Evolutionary conservation across 768 basidiomycete species (phyloP).

Genomic region (Filobasidium wieringae): DNA sequence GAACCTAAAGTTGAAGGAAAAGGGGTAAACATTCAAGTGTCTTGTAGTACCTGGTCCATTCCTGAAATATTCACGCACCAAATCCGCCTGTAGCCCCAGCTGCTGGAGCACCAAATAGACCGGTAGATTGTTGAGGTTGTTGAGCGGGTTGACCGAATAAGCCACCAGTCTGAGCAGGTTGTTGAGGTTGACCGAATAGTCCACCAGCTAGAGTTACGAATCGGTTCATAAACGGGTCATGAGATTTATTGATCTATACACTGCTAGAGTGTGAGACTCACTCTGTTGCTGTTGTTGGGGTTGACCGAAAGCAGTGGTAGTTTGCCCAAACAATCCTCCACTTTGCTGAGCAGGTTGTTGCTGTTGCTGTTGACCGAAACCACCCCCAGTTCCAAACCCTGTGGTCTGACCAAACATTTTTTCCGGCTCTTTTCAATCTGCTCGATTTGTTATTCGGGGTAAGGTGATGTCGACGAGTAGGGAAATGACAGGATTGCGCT

Average conservation of each 20-base stretch:
- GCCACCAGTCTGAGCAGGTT: slow-evolving; percentile 14
- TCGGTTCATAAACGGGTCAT: neutral
- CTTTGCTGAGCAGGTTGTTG: slow-evolving; percentile 13
- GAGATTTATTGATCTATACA: neutral
- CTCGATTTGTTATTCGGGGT: too few species aligned
- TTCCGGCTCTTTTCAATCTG: too few species aligned
- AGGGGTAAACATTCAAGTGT: neutral
- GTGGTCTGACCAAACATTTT: neutral
- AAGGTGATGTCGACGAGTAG: too few species aligned
- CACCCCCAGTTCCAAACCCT: slow-evolving; percentile 14
- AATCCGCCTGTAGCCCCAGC: neutral
- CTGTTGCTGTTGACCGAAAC: slow-evolving; percentile 39
- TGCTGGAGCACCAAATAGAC: slow-evolving; percentile 2
- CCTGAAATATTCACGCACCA: neutral
- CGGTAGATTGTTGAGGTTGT: neutral
- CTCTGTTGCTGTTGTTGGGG: slow-evolving; percentile 22
- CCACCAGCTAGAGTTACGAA: slow-evolving; percentile 2
- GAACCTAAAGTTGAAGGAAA: neutral
- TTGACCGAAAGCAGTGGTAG: slow-evolving; percentile 3
- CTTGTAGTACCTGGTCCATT: too few species aligned
- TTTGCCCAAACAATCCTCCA: slow-evolving; percentile 32
- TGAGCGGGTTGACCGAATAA: slow-evolving; percentile 29
- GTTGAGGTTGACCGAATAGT: slow-evolving; percentile 5
- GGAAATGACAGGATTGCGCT: too few species aligned
- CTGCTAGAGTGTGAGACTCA: neutral